Conservation (phyloP, 2,329 filamentous ascomycete species). For the Colletotrichum salicis region DNA sequence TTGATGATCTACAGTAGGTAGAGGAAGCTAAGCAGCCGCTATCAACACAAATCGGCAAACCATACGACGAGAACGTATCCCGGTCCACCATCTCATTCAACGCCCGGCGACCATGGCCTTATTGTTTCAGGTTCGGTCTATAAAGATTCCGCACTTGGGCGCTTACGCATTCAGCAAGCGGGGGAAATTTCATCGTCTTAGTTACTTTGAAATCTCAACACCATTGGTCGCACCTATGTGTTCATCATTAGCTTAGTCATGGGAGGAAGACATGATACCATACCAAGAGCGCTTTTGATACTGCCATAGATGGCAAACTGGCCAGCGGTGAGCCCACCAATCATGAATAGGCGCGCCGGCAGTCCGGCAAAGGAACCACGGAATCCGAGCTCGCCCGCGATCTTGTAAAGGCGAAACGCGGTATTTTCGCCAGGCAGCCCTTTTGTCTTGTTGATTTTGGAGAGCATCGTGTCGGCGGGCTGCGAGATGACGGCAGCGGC, state of each 20-base stretch:
- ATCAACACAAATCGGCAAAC: no score
- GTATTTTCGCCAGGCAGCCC: slow-evolving; percentile 87
- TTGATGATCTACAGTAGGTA: no score
- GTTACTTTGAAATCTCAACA: not conserved
- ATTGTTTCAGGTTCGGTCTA: no score
- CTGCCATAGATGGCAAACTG: slow-evolving; percentile 86
- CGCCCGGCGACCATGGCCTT: no score
- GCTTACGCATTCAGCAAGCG: no score
- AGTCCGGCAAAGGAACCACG: slow-evolving; percentile 83
- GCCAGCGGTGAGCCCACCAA: slow-evolving; percentile 78
- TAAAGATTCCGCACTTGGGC: no score
- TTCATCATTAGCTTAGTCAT: not conserved
- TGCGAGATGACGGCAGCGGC: slow-evolving; percentile 87
- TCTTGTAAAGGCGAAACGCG: slow-evolving; percentile 83
- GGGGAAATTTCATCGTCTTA: no score
- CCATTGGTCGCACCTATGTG: not conserved
- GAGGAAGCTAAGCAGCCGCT: no score
- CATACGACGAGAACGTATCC: no score
- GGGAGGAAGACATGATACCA: not conserved
- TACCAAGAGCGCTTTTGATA: not conserved
- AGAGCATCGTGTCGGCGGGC: slow-evolving; percentile 92
- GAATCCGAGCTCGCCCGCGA: slow-evolving; percentile 84
- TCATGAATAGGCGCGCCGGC: slow-evolving; percentile 72
- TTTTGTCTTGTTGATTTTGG: slow-evolving; percentile 96
- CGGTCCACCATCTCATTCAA: no score